Conservation (phyloP, 2,329 filamentous ascomycete genomes). For the Ophiostoma sp. region DNA sequence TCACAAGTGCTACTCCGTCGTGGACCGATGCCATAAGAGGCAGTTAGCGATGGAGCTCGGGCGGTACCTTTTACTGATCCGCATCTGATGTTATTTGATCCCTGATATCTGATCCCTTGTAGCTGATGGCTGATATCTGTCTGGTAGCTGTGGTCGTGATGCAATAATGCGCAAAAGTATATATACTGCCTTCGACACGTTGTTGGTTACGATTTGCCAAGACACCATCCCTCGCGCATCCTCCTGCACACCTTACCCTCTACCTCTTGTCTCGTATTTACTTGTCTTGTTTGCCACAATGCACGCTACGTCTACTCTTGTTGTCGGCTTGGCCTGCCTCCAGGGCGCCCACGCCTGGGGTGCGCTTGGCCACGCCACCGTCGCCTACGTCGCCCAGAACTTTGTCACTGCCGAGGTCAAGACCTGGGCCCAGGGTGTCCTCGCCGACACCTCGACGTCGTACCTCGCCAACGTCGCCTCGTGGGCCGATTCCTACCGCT, state of each 20-base stretch:
- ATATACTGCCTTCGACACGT: neutral
- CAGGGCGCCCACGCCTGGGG: slow-evolving; percentile 36
- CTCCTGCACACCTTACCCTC: neutral
- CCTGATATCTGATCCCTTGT: neutral
- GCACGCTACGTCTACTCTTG: neutral
- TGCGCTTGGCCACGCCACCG: slow-evolving; percentile 46
- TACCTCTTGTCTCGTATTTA: neutral
- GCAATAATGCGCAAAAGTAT: neutral
- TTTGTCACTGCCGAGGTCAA: slow-evolving; percentile 42
- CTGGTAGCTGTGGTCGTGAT: neutral
- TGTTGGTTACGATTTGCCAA: neutral
- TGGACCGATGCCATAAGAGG: slow-evolving; percentile 9
- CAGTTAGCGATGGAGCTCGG: slow-evolving; percentile 10
- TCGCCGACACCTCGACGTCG: slow-evolving; percentile 41
- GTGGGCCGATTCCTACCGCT: slow-evolving; percentile 47
- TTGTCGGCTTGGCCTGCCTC: slow-evolving; percentile 13
- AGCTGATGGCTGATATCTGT: neutral
- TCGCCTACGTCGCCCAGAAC: slow-evolving; percentile 50
- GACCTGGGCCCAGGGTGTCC: slow-evolving; percentile 40
- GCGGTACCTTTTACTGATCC: slow-evolving; percentile 1
- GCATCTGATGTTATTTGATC: neutral
- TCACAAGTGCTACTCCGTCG: neutral
- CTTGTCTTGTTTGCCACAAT: neutral
- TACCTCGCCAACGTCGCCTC: slow-evolving; percentile 47
- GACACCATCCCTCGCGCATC: neutral